A percentile compares a stretch with the other conserved stretches of the same genome.
These are phyloP conservation scores for Globisporangium solare DNA, from an alignment of 352 stramenopile genomes.

Conservation along the genomic window DNA sequence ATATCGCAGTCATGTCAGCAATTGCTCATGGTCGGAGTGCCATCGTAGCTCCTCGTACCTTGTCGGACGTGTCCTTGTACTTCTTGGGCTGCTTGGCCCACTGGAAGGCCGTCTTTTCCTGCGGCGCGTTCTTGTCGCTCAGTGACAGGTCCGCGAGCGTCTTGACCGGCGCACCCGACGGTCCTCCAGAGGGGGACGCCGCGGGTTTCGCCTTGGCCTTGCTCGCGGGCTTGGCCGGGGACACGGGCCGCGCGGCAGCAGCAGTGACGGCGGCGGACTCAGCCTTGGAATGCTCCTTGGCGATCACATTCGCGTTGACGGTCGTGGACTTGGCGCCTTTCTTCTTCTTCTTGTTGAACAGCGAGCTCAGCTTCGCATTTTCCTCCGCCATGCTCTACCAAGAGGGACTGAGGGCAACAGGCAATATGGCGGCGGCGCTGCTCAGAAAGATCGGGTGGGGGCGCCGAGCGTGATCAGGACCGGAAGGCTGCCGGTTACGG, in stretches of 20 bases:
- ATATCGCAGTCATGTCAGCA: too few species aligned
- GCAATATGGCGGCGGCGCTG: too few species aligned
- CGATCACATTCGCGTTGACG: conserved; percentile 76
- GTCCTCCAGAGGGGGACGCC: conserved; percentile 13
- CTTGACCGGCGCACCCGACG: conserved; percentile 29
- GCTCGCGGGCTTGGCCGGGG: conserved; percentile 4
- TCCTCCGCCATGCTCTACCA: conserved; percentile 15
- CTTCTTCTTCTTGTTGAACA: conserved; percentile 85
- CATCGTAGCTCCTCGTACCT: conserved; percentile 14
- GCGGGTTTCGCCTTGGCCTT: conserved; percentile 12
- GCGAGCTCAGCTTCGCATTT: conserved; percentile 74
- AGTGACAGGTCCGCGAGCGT: conserved; percentile 60
- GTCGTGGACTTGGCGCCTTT: conserved; percentile 68
- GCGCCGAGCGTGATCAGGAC: too few species aligned
- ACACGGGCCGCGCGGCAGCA: conserved; percentile 1
- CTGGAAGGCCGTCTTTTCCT: conserved; percentile 55
- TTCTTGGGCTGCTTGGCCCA: conserved; percentile 86
- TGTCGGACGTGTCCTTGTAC: conserved; percentile 60
- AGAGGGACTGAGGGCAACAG: too few species aligned
- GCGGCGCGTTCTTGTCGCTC: conserved; percentile 39
- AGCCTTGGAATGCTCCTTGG: conserved; percentile 43
- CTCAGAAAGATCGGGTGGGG: too few species aligned
- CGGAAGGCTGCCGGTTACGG: neutral
- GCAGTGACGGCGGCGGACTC: conserved; percentile 8
- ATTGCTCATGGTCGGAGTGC: neutral